Percentiles rank a stretch among this genome's conserved stretches.
Conservation (phyloP, 805 yeast genomes). For the Monosporozyma solicola region DNA sequence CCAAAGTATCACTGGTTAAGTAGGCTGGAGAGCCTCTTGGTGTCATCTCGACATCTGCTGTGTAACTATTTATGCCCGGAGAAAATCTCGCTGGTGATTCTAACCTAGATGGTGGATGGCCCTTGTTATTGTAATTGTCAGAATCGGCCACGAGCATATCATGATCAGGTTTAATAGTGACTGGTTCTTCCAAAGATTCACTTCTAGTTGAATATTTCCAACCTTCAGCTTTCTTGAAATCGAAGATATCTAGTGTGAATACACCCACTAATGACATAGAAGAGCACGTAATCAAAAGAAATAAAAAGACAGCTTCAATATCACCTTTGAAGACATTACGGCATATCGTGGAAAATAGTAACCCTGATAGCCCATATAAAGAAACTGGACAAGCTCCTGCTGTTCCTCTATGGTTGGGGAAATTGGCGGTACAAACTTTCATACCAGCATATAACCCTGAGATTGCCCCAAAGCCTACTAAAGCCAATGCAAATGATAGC, state of each 20-base stretch:
- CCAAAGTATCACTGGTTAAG: background rate
- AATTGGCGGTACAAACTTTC: slow-evolving; percentile 44
- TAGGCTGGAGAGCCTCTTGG: background rate
- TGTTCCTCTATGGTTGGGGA: slow-evolving; percentile 60
- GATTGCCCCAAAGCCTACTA: slow-evolving; percentile 59
- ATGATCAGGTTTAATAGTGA: slow-evolving; percentile 5
- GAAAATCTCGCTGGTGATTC: background rate
- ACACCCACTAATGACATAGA: slow-evolving; percentile 28
- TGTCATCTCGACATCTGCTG: background rate
- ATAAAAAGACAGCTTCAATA: slow-evolving; percentile 46
- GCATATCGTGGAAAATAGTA: slow-evolving; percentile 50
- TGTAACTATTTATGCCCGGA: background rate
- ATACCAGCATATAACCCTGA: slow-evolving; percentile 50
- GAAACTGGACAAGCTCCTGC: slow-evolving; percentile 65
- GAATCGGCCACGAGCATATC: background rate
- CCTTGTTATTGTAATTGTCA: background rate
- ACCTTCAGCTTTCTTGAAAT: background rate
- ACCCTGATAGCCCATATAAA: slow-evolving; percentile 62
- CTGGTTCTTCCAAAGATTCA: background rate
- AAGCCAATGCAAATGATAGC: slow-evolving; percentile 41
- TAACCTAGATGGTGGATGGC: background rate
- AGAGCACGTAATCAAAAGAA: slow-evolving; percentile 45
- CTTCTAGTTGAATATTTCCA: background rate
- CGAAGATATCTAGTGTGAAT: slow-evolving; percentile 11
- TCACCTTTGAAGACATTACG: slow-evolving; percentile 44